phyloP scores from a whole-genome alignment of 163 green algal genomes.

The Scenedesmus sp. region DNA sequence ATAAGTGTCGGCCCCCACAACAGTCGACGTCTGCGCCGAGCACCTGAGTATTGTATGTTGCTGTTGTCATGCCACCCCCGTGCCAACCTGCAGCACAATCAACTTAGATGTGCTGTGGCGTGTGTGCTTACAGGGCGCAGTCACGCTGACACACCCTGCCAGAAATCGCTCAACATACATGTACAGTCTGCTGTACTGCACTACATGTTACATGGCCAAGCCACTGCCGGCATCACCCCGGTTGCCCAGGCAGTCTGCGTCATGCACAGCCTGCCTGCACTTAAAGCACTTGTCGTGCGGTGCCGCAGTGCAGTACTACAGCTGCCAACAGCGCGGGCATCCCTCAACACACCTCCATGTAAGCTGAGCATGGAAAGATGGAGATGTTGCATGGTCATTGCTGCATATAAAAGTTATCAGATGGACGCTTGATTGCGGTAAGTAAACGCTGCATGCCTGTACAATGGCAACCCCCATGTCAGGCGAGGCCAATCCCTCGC shows the following conservation, averaged over 20 bases:
- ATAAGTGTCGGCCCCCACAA: neutral
- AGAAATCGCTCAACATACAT: neutral
- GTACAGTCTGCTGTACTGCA: neutral
- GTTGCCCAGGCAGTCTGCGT: neutral
- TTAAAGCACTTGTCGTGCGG: neutral
- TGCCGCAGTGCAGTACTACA: neutral
- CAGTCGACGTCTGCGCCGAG: too few species aligned
- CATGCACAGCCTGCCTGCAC: neutral
- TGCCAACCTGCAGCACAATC: neutral
- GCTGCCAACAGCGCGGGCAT: neutral
- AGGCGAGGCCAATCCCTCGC: too few species aligned
- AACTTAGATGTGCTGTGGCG: too few species aligned
- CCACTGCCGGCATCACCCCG: neutral
- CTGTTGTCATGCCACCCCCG: neutral
- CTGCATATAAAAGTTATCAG: neutral
- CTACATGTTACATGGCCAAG: too few species aligned
- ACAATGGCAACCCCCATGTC: too few species aligned
- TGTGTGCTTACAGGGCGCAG: too few species aligned
- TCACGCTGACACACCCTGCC: too few species aligned
- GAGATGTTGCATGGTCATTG: neutral
- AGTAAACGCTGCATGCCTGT: too few species aligned
- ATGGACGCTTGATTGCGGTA: neutral
- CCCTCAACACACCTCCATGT: neutral
- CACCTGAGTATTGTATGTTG: neutral
- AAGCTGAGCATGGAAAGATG: neutral